phyloP scores from a whole-genome alignment of 2,329 filamentous ascomycete species.

The Paraphoma sp. region DNA sequence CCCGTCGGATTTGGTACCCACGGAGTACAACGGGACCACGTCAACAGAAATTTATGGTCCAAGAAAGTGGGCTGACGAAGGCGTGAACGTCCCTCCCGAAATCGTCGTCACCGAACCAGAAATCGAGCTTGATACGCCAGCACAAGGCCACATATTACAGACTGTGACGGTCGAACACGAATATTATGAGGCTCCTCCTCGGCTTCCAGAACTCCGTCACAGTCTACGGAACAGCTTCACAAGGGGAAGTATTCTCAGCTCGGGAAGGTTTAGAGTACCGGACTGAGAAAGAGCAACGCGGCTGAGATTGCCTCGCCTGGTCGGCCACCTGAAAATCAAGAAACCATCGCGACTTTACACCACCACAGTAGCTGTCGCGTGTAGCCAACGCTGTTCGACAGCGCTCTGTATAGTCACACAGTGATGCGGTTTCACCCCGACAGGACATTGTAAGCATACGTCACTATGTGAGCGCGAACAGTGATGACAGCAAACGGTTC shows the following conservation, averaged over 20 bases:
- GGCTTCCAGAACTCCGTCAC: conserved; percentile 20
- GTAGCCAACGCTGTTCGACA: too few species aligned
- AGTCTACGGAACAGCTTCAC: conserved; percentile 31
- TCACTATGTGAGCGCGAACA: too few species aligned
- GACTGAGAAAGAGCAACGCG: too few species aligned
- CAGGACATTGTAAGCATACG: too few species aligned
- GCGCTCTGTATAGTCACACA: too few species aligned
- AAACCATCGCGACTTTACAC: too few species aligned
- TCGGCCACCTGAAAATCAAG: too few species aligned
- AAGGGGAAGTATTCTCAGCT: conserved; percentile 21
- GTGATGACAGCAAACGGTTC: neutral
- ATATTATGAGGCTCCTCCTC: conserved; percentile 18
- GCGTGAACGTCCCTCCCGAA: neutral
- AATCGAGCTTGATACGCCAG: neutral
- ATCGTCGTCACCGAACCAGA: neutral
- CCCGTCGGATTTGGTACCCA: conserved; percentile 23
- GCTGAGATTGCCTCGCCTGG: too few species aligned
- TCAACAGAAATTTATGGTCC: conserved; percentile 19
- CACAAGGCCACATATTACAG: conserved; percentile 20
- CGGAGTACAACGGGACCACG: conserved; percentile 10
- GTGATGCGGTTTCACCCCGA: too few species aligned
- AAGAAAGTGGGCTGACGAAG: conserved; percentile 1
- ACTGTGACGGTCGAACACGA: conserved; percentile 26
- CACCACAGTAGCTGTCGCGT: too few species aligned
- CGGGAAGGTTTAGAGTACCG: conserved; percentile 11